These are phyloP conservation scores for Gastrodia elata DNA, from an alignment of 106 monocot genomes.

Conservation along the genomic window DNA sequence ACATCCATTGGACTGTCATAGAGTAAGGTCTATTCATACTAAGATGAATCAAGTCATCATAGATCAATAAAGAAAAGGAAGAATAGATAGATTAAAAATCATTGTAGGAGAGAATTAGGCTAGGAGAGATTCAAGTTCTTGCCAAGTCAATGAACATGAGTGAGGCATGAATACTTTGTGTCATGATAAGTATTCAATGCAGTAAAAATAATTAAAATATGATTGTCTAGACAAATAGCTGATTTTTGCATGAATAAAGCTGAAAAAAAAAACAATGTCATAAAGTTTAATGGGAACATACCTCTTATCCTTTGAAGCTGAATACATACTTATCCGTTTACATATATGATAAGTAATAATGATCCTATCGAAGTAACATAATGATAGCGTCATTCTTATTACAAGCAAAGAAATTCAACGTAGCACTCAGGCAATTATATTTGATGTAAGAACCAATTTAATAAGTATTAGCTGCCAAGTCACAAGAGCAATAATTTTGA, in stretches of 20 bases:
- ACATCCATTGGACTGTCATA: too few species aligned
- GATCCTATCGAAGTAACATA: not conserved
- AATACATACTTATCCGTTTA: not conserved
- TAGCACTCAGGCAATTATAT: not conserved
- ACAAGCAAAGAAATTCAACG: not conserved
- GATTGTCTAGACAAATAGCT: not conserved
- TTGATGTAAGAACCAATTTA: slow-evolving; percentile 7
- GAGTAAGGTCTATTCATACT: too few species aligned
- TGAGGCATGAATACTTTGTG: too few species aligned
- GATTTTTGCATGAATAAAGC: not conserved
- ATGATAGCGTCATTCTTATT: not conserved
- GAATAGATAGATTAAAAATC: too few species aligned
- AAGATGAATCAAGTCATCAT: too few species aligned
- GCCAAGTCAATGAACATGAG: too few species aligned
- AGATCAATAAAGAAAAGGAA: too few species aligned
- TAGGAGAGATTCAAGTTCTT: too few species aligned
- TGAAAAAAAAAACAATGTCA: not conserved
- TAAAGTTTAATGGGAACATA: not conserved
- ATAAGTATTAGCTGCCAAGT: not conserved
- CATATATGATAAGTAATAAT: not conserved
- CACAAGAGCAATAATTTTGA: not conserved
- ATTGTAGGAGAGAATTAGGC: too few species aligned
- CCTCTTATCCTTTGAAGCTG: not conserved
- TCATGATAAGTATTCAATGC: not conserved
- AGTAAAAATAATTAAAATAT: not conserved